Conservation (phyloP, 2,329 filamentous ascomycete genomes). For the Stachybotrys elegans region DNA sequence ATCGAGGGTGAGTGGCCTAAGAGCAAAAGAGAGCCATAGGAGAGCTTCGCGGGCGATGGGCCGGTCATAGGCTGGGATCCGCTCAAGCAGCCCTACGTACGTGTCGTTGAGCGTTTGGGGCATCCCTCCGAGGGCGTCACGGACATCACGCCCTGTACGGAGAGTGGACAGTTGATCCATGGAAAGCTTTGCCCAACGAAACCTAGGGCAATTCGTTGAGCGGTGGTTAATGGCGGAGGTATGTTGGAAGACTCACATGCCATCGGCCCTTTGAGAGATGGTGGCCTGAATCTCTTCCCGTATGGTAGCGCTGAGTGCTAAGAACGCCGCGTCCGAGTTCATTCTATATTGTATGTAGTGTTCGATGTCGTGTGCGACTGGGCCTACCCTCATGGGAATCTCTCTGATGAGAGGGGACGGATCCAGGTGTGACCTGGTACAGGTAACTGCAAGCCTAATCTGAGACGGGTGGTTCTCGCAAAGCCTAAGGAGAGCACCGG, state of each 20-base stretch:
- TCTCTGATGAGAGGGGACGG: constrained; percentile 6
- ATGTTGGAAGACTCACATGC: constrained; percentile 13
- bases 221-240: neutral
- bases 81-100: constrained; percentile 16
- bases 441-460: constrained; percentile 15
- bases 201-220: too few species aligned
- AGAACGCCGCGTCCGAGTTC: constrained; percentile 12
- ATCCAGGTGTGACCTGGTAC: constrained; percentile 10
- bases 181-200: constrained; percentile 22
- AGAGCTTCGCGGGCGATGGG: constrained; percentile 17
- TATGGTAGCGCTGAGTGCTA: constrained; percentile 12
- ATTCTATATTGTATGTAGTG: constrained; percentile 15
- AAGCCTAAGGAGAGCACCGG: constrained; percentile 9
- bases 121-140: constrained; percentile 12
- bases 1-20: constrained; percentile 14
- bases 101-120: constrained; percentile 17
- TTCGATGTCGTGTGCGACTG: constrained; percentile 17
- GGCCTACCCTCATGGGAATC: constrained; percentile 10
- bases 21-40: constrained; percentile 19
- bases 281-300: constrained; percentile 14
- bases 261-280: constrained; percentile 13
- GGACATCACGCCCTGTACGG: constrained; percentile 16
- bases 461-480: constrained; percentile 12
- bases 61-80: constrained; percentile 16
- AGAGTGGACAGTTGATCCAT: constrained; percentile 17